phyloP scores from a whole-genome alignment of 352 stramenopile genomes.

The Saprolegnia parasitica region DNA sequence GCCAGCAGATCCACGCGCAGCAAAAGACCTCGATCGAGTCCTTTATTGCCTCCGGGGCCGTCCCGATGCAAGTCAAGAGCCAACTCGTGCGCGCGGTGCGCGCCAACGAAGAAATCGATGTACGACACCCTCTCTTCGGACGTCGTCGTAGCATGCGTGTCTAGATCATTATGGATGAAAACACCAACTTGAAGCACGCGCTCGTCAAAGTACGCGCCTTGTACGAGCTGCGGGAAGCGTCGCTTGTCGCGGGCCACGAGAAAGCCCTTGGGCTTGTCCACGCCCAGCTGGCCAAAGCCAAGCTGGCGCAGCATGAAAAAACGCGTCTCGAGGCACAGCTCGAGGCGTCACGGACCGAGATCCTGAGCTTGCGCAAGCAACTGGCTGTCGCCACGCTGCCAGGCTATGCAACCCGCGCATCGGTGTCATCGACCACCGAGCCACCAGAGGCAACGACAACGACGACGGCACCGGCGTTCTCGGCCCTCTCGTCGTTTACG shows the following conservation, averaged over 20 bases:
- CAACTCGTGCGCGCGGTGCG: constrained; percentile 45
- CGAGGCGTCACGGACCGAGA: constrained; percentile 1
- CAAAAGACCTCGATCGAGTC: constrained; percentile 54
- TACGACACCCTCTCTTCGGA: not conserved
- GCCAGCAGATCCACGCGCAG: constrained; percentile 47
- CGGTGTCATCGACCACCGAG: not conserved
- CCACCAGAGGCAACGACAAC: not conserved
- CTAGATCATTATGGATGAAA: constrained; percentile 52
- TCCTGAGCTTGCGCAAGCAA: constrained; percentile 22
- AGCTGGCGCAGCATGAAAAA: constrained; percentile 19
- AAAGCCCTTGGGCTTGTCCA: constrained; percentile 32
- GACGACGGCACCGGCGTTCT: not conserved
- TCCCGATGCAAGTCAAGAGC: constrained; percentile 54
- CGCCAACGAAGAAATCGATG: constrained; percentile 35
- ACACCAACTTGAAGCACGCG: constrained; percentile 58
- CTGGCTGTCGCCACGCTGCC: not conserved
- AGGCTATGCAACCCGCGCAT: not conserved
- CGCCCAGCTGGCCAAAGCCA: constrained; percentile 28
- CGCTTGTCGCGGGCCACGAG: constrained; percentile 36
- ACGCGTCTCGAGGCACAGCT: constrained; percentile 21
- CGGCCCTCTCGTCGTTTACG: not conserved
- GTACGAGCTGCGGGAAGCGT: constrained; percentile 56
- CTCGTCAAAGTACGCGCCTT: constrained; percentile 62
- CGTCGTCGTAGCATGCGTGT: not conserved
- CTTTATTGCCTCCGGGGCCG: constrained; percentile 48